Evolutionary conservation across 805 yeast species (phyloP).

Genomic region (Hanseniaspora osmophila): DNA sequence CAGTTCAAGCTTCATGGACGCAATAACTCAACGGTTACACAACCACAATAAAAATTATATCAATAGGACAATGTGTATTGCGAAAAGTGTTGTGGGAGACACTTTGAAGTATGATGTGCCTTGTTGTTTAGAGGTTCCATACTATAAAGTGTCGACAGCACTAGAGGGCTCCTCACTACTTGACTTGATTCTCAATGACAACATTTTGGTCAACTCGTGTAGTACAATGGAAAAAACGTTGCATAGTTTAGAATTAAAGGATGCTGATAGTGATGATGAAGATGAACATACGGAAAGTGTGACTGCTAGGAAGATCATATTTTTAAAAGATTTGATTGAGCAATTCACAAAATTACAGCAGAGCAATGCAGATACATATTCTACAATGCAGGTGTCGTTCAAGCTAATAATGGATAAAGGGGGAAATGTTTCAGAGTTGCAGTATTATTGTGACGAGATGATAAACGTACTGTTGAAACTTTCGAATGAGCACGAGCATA

Average conservation of each 20-base stretch:
- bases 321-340: constrained; percentile 54
- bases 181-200: constrained; percentile 4
- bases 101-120: constrained; percentile 12
- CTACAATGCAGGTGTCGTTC: constrained; percentile 28
- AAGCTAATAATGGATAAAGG: constrained; percentile 52
- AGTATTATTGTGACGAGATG: constrained; percentile 41
- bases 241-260: background rate
- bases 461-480: constrained; percentile 37
- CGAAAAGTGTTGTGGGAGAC: constrained; percentile 16
- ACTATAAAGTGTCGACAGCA: too few relatives aligned
- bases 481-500: constrained; percentile 41
- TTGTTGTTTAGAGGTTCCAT: too few relatives aligned
- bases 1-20: constrained; percentile 13
- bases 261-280: background rate
- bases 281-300: background rate
- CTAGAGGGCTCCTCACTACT: too few relatives aligned
- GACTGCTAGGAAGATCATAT: constrained; percentile 31
- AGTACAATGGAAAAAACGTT: too few relatives aligned
- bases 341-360: constrained; percentile 34
- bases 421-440: constrained; percentile 44
- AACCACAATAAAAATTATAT: constrained; percentile 13
- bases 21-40: constrained; percentile 17
- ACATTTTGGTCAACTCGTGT: background rate
- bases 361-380: constrained; percentile 30
- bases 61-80: constrained; percentile 23